Base-by-base conservation (phyloP, 2,329 filamentous ascomycete genomes). In the Colletotrichum nymphaeae region DNA sequence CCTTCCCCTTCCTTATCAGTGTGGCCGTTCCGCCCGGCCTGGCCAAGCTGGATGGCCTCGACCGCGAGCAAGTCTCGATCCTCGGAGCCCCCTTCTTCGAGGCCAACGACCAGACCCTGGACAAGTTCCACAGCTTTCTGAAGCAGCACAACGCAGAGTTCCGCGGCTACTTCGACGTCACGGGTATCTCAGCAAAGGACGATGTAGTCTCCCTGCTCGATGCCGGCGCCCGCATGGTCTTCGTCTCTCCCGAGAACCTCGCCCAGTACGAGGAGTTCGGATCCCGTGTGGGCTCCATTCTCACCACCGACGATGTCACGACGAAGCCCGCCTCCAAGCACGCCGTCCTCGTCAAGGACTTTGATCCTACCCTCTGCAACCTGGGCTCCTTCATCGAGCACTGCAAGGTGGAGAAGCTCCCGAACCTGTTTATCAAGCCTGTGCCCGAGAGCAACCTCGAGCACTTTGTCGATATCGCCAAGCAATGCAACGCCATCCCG, bases 181-280 rank as follows among this genome's bases (percentile, higher is more conserved):
- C 93, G 5, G 84, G 85, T 26, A 87, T 98, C 52, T 82, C 89
- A 37, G 91, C 91, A 12, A 86, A 87, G 68, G 93, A 95, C 76
- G 93, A 97, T 75, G 87, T 98, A 46, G 85, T 96, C 67, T 89
- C 93, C 59, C 88, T 98, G 46, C 90, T 99, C 69, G 94, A 99
- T 81, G 90, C 92, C 75, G 97, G 97, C 73, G 95, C 95, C 7
- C 90, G 92, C 65, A 97, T 93, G 81, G 93, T 97, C 75, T 97
- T 98, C 81, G 93, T 98, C 63, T 89, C 89, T 22, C 89, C 92
- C 60, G 88, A 91, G 69, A 93, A 95, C 80, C 85, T 97, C 66
- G 85, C 87, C 9, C 84, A 87, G 64, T 89, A 89, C 72, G 82
- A 86, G 60, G 86, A 88, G 75, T 91, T 90, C 75, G 89, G 88